These are phyloP conservation scores for Cyathus striatus DNA, from an alignment of 768 basidiomycete species.

Conservation along the genomic window DNA sequence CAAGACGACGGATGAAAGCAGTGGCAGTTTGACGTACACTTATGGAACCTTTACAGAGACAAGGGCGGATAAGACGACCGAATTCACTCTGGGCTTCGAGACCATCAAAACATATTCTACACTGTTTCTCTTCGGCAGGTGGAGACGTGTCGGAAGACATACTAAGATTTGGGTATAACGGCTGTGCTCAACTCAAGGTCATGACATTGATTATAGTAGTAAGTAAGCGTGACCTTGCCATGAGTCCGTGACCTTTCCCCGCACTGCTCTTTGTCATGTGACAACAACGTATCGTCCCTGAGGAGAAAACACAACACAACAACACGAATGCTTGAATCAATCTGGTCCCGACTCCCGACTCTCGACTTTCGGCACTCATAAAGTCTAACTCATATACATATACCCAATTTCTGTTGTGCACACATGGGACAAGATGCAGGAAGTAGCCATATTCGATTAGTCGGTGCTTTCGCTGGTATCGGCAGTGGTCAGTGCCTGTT, in stretches of 20 bases:
- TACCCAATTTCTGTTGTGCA: background rate
- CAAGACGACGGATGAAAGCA: slow-evolving; percentile 10
- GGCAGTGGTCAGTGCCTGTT: slow-evolving; percentile 58
- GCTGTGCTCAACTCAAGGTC: no score
- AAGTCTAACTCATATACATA: background rate
- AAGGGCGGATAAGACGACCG: slow-evolving; percentile 80
- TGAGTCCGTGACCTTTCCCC: no score
- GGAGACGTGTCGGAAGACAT: no score
- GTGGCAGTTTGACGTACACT: slow-evolving; percentile 35
- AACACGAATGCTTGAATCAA: no score
- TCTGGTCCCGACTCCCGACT: no score
- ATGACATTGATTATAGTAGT: no score
- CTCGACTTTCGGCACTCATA: no score
- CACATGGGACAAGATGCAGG: slow-evolving; percentile 26
- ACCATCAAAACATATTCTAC: slow-evolving; percentile 81
- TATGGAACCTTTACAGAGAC: slow-evolving; percentile 75
- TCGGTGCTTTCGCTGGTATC: slow-evolving; percentile 53
- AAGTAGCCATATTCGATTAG: slow-evolving; percentile 38
- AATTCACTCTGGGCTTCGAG: slow-evolving; percentile 50
- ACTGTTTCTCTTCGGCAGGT: slow-evolving; percentile 52
- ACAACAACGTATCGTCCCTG: no score
- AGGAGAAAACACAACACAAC: no score
- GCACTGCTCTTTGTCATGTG: no score
- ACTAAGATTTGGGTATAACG: no score
- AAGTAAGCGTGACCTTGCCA: no score